Base-by-base conservation (phyloP, 208 protist genomes). In the Wallacemonas collosoma region DNA sequence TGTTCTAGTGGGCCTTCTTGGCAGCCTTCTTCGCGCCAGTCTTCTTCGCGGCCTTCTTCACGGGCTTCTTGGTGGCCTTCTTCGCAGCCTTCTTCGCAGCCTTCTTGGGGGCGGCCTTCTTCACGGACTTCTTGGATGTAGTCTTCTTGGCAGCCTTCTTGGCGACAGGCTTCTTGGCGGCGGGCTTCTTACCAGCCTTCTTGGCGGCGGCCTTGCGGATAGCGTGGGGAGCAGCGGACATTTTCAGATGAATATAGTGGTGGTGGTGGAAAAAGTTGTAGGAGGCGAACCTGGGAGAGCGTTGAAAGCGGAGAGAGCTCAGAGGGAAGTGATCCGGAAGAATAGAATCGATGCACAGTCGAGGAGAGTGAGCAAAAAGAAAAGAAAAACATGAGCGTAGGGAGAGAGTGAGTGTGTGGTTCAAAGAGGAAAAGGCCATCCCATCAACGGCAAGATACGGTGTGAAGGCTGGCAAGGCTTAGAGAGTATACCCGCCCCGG, bases 131-230 rank as follows among this genome's bases (percentile, higher is more conserved):
- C 77, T 79, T 82, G 57, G 66, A 47, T 11, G 75, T 47, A 4
- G 60, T 51, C 47, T 73, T 73, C 69, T 50, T 63, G 50, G 36
- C 70, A 15, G 58, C 17, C 70, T 74, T 62, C 56, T 71, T 71
- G 45, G 54, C 9, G 44, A 56, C 55, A n/a, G 44, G 55, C 53
- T 72, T 71, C 17, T 66, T 36, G 48, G 38, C 54, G n/a, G 76
- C 38, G 26, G 8, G 57, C 78, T 77, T 76, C 56, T 66, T 57
- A 9, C 50, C 54, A 17, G 72, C 62, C 73, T 74, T 77, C 62
- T 76, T 79, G 14, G 76, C 62, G 60, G 77, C 63, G 26, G 62
- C 57, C 73, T 81, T 81, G 45, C 71, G 75, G 57, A 68, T 41
- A 40, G 70, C 63, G 41, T 26, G 17, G 68, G 75, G 71, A 51